Conservation (phyloP, 2,329 filamentous ascomycete species). For the Capronia americana region DNA sequence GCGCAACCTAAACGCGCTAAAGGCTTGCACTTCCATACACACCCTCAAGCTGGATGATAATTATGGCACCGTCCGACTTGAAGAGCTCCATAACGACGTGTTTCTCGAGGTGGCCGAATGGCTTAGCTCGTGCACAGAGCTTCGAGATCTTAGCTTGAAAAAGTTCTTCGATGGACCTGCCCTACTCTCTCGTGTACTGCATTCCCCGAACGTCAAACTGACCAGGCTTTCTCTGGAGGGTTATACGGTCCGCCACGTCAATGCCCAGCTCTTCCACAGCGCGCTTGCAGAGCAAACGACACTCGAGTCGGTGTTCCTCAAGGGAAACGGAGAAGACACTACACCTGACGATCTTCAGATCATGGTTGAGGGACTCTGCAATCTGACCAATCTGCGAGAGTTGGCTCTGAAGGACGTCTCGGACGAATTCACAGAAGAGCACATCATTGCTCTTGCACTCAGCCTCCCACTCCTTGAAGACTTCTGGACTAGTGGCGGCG, state of each 20-base stretch:
- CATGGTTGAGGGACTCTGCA: slow-evolving; percentile 43
- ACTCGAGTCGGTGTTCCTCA: slow-evolving; percentile 43
- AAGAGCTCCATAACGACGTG: slow-evolving; percentile 59
- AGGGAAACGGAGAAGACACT: slow-evolving; percentile 42
- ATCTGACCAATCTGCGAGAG: slow-evolving; percentile 43
- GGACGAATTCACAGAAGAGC: slow-evolving; percentile 43
- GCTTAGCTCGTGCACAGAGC: slow-evolving; percentile 60
- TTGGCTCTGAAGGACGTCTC: slow-evolving; percentile 47
- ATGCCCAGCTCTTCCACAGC: slow-evolving; percentile 41
- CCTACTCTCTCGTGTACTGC: slow-evolving; percentile 43
- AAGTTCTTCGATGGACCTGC: slow-evolving; percentile 59
- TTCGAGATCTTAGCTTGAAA: slow-evolving; percentile 59
- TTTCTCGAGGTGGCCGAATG: slow-evolving; percentile 60
- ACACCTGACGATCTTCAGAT: slow-evolving; percentile 40
- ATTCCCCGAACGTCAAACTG: slow-evolving; percentile 41
- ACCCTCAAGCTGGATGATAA: slow-evolving; percentile 58
- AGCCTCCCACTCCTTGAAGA: slow-evolving; percentile 44
- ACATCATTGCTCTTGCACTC: slow-evolving; percentile 42
- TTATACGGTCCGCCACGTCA: slow-evolving; percentile 40
- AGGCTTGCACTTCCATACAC: slow-evolving; percentile 57
- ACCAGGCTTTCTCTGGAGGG: slow-evolving; percentile 43
- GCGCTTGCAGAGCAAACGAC: slow-evolving; percentile 41
- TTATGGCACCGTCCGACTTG: slow-evolving; percentile 53
- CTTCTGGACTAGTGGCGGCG: slow-evolving; percentile 45
- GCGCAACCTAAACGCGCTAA: slow-evolving; percentile 56